A percentile compares a stretch with the other conserved stretches of the same genome.
These are phyloP conservation scores for Linnemannia hyalina DNA, from an alignment of 192 early-diverging fungal genomes.

Conservation along the genomic window DNA sequence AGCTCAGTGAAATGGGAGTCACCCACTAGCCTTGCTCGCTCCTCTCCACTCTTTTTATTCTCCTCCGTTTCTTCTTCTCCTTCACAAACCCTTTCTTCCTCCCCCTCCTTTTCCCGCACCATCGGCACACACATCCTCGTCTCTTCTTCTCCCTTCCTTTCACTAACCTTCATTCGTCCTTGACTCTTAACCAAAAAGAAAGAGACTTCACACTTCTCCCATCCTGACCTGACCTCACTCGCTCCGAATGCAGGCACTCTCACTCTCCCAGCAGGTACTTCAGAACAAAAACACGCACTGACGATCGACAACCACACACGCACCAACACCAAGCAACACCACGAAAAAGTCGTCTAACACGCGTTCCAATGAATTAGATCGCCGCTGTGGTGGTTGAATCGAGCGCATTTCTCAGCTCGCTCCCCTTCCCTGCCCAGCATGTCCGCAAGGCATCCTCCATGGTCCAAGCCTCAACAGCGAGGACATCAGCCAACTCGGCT, in stretches of 20 bases:
- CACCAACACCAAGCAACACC: neutral
- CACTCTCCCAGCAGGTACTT: constrained; percentile 44
- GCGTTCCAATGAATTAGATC: constrained; percentile 17
- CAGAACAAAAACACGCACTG: neutral
- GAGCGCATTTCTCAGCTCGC: constrained; percentile 28
- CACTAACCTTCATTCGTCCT: neutral
- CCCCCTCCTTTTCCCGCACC: neutral
- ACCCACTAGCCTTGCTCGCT: neutral
- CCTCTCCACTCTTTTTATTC: neutral
- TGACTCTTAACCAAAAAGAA: neutral
- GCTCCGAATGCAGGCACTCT: constrained; percentile 38
- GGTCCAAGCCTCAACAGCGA: constrained; percentile 17
- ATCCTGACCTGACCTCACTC: neutral
- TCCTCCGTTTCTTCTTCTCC: too few species aligned
- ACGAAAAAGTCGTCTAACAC: neutral
- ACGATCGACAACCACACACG: neutral
- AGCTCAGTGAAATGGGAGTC: too few species aligned
- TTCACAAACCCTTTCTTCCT: neutral
- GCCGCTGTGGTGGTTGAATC: constrained; percentile 42
- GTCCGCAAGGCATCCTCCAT: constrained; percentile 22
- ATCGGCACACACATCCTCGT: neutral
- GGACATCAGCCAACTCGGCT: neutral
- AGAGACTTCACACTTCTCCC: neutral
- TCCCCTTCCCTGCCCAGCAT: constrained; percentile 27
- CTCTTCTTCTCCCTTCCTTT: neutral